Base-by-base conservation (phyloP, 2,329 filamentous ascomycete genomes). In the Stachybotrys chlorohalonatus region DNA sequence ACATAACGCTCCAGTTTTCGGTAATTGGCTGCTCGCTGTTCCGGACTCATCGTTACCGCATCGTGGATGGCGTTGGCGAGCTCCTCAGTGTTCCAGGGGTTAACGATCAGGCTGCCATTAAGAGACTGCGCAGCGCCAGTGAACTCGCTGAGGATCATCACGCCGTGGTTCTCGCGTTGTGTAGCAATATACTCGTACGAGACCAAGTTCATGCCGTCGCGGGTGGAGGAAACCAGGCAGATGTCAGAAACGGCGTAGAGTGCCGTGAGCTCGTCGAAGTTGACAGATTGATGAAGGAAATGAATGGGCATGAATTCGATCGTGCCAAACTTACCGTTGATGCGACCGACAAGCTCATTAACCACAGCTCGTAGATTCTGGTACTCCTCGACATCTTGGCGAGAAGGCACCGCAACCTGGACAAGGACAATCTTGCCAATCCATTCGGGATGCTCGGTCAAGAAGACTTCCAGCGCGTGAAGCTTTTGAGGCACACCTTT, bases 301-400 rank as follows among this genome's bases (percentile, higher is more conserved):
- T 97, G 94, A 63, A 99, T 97, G 1, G 94, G 94, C 87, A 95
- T 96, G 75, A 96, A 97, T 71, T 97, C 93, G 65, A 97, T 87
- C 36, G 92, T 96, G 69, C 93, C 92, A 66, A 96, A 97, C 68
- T 89, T 91, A 66, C 94, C 94, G 68, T 99, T 99, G 75, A 99
- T 97, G 57, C 93, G 84, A 45, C 94, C 94, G 13, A 97, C 93
- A 11, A 97, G 82, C 75, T 99, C 94, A 69, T 97, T 99, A 67
- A 96, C 92, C 5, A 96, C 90, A 17, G 92, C 91, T 31, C 93
- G 86, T 42, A 99, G 79, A 67, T 97, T 96, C 70, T 97, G 93
- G 68, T 99, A 97, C 68, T 97, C 94, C 66, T 97, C 94, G 55
- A 97, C 94, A 65, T 97, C 94, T 68, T 96, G 90, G 58, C 94